A percentile compares a stretch with the other conserved stretches of the same genome.
Conservation (phyloP, 805 yeast genomes). For the Nakazawaea pomicola region DNA sequence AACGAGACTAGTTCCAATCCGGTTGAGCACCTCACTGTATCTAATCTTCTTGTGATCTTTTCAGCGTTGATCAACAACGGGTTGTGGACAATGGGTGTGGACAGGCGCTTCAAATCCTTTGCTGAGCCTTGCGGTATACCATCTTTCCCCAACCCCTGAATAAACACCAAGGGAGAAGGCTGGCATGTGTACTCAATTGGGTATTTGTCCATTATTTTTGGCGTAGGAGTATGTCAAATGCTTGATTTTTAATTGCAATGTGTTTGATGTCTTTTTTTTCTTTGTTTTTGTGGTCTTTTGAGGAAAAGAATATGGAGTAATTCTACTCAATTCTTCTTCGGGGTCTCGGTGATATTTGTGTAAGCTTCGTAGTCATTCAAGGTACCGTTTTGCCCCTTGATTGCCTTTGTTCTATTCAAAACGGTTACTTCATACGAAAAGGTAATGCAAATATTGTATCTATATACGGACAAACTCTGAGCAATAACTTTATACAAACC, state of each 20-base stretch:
- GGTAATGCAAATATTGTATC: no score
- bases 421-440: no score
- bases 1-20: constrained; percentile 26
- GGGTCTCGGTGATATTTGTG: no score
- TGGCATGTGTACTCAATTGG: constrained; percentile 29
- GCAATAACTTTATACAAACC: not conserved
- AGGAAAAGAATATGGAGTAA: no score
- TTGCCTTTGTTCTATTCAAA: no score
- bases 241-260: not conserved
- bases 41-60: constrained; percentile 16
- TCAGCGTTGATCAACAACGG: constrained; percentile 13
- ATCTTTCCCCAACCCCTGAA: constrained; percentile 36
- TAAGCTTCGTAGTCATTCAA: no score
- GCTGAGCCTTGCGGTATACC: constrained; percentile 17
- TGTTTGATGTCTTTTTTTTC: not conserved
- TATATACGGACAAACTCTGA: no score
- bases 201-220: constrained; percentile 31
- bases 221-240: no score
- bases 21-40: constrained; percentile 21
- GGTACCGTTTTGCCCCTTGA: no score
- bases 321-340: no score
- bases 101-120: constrained; percentile 9
- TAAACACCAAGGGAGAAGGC: constrained; percentile 33
- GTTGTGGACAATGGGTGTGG: constrained; percentile 6
- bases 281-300: no score